Base-by-base conservation (phyloP, 1,284 basidiomycete genomes). In the Marasmius oreades region DNA sequence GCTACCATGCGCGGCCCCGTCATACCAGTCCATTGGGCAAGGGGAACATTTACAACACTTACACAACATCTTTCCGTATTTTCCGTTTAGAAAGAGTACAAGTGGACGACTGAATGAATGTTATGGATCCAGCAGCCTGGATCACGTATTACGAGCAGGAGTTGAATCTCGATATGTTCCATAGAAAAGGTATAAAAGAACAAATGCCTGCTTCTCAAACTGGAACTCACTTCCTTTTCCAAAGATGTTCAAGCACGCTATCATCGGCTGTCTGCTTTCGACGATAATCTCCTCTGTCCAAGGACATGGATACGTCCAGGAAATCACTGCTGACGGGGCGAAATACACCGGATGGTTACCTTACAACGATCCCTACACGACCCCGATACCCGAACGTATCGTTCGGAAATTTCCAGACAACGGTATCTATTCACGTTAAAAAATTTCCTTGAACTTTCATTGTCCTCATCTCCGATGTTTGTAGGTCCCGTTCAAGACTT, bases 351-450 rank as follows among this genome's bases (percentile, higher is more conserved):
- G 69, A 0, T 72, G 69, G 46, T 56, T 69, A 18, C 70, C 69
- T 3, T 69, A 69, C 60, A 54, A 55, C 16, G 70, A 73, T 46
- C 70, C 58, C 16, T 71, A 73, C 61, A 61, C 63, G 36, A 72
- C 63, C 57, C 72, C 77, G 0, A 55, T 67, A 10, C 78, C 77
- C 12, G 61, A 77, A 50, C 69, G 78, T 12, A 79, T 81, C 58
- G 70, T 80, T 34, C 73, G 79, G 18, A 68, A 72, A 48, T 75
- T 80, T 56, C 76, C 77, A 18, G 73, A 75, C 51, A 78, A 78
- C 55, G 77, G 76, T 76, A 48, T 28, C 28, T 31, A 68, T 7
- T 31, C n/a, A n/a, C n/a, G n/a, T n/a, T n/a, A n/a, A n/a, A n/a
- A n/a, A n/a, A n/a, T 50, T 12, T n/a, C n/a, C 2, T 14, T 31